A percentile compares a stretch with the other conserved stretches of the same genome.
These are phyloP conservation scores for Trichothecium roseum DNA, from an alignment of 2,329 filamentous ascomycete species.

Conservation along the genomic window DNA sequence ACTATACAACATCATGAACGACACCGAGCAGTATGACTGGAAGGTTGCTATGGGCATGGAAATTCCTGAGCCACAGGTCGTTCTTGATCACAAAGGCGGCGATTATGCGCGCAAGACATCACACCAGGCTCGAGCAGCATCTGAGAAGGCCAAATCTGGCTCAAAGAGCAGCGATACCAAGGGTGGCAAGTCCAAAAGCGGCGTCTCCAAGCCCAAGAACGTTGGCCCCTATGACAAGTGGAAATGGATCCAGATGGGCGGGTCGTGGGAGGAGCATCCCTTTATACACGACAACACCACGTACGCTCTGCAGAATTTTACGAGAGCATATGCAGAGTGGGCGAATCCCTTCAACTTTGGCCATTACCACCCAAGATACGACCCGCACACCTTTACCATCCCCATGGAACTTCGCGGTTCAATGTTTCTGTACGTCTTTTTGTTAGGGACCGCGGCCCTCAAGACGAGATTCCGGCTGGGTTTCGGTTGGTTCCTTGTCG, in stretches of 20 bases:
- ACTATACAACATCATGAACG: conserved; percentile 15
- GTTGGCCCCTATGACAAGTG: no score
- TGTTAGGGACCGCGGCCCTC: conserved; percentile 25
- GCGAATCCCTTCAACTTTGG: conserved; percentile 29
- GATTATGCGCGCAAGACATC: no score
- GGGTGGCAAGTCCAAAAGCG: neutral
- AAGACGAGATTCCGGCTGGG: conserved; percentile 21
- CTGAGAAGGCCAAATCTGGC: no score
- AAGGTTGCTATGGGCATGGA: neutral
- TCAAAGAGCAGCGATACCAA: no score
- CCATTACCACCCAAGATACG: conserved; percentile 27
- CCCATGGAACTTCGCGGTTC: conserved; percentile 30
- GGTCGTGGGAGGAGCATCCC: conserved; percentile 30
- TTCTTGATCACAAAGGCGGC: no score
- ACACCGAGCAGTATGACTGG: conserved; percentile 7
- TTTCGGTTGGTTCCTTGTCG: conserved; percentile 17
- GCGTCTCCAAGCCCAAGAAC: conserved; percentile 9
- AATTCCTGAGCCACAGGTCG: no score
- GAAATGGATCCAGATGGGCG: conserved; percentile 25
- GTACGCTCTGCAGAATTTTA: conserved; percentile 26
- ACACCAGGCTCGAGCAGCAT: no score
- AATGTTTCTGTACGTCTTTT: conserved; percentile 28
- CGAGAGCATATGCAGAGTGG: conserved; percentile 25
- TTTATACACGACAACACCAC: conserved; percentile 26
- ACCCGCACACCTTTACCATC: conserved; percentile 30